Evolutionary conservation across 2,329 filamentous ascomycete species (phyloP).

Genomic region (Arthrobotrys megalospora): DNA sequence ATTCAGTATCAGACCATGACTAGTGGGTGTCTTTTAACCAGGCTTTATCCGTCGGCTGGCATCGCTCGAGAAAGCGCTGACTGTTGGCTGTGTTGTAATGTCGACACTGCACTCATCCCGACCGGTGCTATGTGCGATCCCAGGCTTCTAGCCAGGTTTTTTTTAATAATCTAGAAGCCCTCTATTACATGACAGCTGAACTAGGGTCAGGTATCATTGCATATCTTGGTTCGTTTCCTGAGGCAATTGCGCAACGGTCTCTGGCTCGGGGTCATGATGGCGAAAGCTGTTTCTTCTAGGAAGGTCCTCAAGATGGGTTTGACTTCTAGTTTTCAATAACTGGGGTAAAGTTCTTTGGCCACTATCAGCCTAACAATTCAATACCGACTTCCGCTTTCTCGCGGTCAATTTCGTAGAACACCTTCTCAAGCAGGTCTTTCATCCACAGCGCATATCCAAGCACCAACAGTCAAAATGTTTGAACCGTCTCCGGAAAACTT

Average conservation of each 20-base stretch:
- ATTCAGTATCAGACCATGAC: background rate
- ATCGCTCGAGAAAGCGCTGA: background rate
- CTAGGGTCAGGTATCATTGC: conserved; percentile 45
- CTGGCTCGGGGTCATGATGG: conserved; percentile 9
- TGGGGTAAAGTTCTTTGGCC: conserved; percentile 25
- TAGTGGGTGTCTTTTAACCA: conserved; percentile 40
- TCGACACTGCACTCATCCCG: background rate
- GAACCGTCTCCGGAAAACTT: background rate
- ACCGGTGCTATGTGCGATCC: background rate
- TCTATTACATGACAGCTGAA: conserved; percentile 18
- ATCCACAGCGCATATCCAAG: background rate
- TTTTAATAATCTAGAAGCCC: conserved; percentile 20
- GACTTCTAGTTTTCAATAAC: conserved; percentile 17
- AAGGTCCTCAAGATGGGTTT: conserved; percentile 40
- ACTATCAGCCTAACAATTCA: conserved; percentile 37
- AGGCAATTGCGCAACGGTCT: conserved; percentile 55
- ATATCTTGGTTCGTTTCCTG: conserved; percentile 48
- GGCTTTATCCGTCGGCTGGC: conserved; percentile 32
- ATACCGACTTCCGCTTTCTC: conserved; percentile 45
- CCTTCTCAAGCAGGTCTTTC: conserved; percentile 14
- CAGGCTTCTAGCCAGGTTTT: conserved; percentile 1
- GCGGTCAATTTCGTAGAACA: conserved; percentile 13
- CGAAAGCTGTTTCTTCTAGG: conserved; percentile 34
- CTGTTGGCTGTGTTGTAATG: conserved; percentile 17
- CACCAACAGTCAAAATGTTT: conserved; percentile 8